Base-by-base conservation (phyloP, 225 moss, liverwort and hornwort genomes). In the Anthoceros angustus region DNA sequence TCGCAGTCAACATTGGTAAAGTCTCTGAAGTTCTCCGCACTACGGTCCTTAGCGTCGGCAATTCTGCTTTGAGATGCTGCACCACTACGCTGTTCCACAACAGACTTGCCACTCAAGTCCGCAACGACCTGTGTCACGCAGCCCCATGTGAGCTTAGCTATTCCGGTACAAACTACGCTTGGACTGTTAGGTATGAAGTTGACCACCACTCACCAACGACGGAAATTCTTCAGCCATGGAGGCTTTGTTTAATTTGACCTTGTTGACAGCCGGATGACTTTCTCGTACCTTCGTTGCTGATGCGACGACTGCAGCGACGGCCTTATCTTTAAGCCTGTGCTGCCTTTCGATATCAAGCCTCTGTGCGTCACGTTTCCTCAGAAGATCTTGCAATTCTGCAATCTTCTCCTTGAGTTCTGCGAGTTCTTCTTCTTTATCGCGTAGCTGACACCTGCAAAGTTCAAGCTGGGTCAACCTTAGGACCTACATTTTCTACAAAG, bases 381-480 rank as follows among this genome's bases (percentile, higher is more conserved):
- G 45, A 2, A 88, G 76, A 45, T 91, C 84, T 68, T 88, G 80
- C 43, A 89, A 63, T 67, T 88, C 91, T 20, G 75, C 72, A 60
- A 85, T 69, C 74, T 83, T 98, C 67, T 98, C 95, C 62, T 75
- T 82, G 2, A 79, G 43, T 49, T 95, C 95, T 61, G 82, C 85
- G 43, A 72, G 74, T 43, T 98, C 91, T 74, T 84, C 88, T 76
- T 88, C 88, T 5, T 74, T 80, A 66, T 98, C 95, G 62, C 91
- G 83, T 68, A 81, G 67, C 66, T 85, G 88, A 69, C 95, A 98
- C 71, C 95, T 98, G 67, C 18, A 75, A 38, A 39, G 61, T 14
- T 23, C 5, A 23, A 55, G 23, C 0, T 7, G 7, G 55, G 8
- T 55, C 7, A 55, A 12, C 18, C 45, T 18, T 23, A 55, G 18